phyloP scores from a whole-genome alignment of 1,139 yeast genomes.

The Yamadazyma atmosphaerica region DNA sequence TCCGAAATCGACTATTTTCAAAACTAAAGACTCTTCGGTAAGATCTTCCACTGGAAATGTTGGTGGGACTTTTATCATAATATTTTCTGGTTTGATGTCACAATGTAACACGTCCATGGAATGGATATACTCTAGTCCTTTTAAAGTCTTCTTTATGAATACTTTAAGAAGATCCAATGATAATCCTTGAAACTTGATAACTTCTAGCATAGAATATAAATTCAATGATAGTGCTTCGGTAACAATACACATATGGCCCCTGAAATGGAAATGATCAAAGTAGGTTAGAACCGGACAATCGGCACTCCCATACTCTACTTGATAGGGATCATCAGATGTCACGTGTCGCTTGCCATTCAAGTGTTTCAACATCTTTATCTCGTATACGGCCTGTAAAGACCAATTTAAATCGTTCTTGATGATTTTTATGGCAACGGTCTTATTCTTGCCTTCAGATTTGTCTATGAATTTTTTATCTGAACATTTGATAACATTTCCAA shows the following conservation, averaged over 20 bases:
- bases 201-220: constrained; percentile 64
- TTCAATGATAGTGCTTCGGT: constrained; percentile 74
- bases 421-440: constrained; percentile 69
- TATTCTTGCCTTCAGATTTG: constrained; percentile 10
- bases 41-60: constrained; percentile 13
- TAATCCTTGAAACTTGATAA: constrained; percentile 62
- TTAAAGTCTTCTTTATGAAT: constrained; percentile 56
- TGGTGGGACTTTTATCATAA: constrained; percentile 50
- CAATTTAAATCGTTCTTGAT: constrained; percentile 73
- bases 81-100: constrained; percentile 72
- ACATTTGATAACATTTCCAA: constrained; percentile 77
- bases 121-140: constrained; percentile 64
- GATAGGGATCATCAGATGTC: constrained; percentile 16
- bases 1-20: constrained; percentile 68
- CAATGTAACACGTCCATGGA: constrained; percentile 66
- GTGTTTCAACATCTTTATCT: constrained; percentile 65
- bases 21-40: constrained; percentile 22
- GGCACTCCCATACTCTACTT: constrained; percentile 13
- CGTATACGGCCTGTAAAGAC: constrained; percentile 78
- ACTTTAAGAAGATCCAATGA: constrained; percentile 48
- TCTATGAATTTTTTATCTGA: constrained; percentile 60
- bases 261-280: constrained; percentile 70
- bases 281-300: constrained; percentile 52
- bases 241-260: constrained; percentile 81
- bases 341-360: constrained; percentile 24